Evolutionary conservation across 805 yeast species (phyloP).

Genomic region (Myxozyma mucilagina): DNA sequence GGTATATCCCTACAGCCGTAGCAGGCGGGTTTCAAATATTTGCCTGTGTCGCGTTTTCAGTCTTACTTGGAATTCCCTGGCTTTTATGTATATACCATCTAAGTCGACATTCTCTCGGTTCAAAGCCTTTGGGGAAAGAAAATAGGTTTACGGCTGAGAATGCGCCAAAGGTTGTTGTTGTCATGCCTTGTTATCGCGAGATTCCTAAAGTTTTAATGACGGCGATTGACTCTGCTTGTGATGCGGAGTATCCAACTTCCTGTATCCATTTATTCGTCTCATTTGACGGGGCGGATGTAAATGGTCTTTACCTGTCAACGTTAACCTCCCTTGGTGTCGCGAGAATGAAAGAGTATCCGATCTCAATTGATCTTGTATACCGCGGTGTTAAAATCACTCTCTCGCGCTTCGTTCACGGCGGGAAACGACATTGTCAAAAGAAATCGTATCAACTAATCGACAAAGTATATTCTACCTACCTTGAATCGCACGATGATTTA

Average conservation of each 20-base stretch:
- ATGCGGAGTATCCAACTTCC: slow-evolving; percentile 19
- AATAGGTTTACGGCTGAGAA: slow-evolving; percentile 6
- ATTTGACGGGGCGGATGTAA: slow-evolving; percentile 28
- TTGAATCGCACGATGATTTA: slow-evolving; percentile 16
- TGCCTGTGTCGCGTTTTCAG: slow-evolving; percentile 17
- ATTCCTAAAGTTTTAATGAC: slow-evolving; percentile 23
- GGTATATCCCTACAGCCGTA: slow-evolving; percentile 11
- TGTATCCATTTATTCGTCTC: slow-evolving; percentile 27
- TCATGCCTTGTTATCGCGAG: slow-evolving; percentile 30
- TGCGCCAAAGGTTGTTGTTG: slow-evolving; percentile 29
- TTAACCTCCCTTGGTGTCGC: slow-evolving; percentile 20
- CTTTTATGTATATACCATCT: slow-evolving; percentile 22
- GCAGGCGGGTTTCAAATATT: slow-evolving; percentile 13
- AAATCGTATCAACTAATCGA: slow-evolving; percentile 23
- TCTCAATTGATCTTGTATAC: slow-evolving; percentile 19
- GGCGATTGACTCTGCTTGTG: slow-evolving; percentile 27
- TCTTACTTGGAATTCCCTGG: slow-evolving; percentile 23
- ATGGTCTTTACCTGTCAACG: slow-evolving; percentile 24
- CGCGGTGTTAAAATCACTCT: slow-evolving; percentile 23
- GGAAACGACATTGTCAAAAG: slow-evolving; percentile 30
- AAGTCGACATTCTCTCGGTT: slow-evolving; percentile 13
- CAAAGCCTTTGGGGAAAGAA: neutral
- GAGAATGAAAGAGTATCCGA: slow-evolving; percentile 20
- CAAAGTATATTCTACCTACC: slow-evolving; percentile 15
- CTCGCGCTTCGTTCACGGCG: slow-evolving; percentile 29